Base-by-base conservation (phyloP, 371 early-diverging fungal species). In the Apophysomyces variabilis region DNA sequence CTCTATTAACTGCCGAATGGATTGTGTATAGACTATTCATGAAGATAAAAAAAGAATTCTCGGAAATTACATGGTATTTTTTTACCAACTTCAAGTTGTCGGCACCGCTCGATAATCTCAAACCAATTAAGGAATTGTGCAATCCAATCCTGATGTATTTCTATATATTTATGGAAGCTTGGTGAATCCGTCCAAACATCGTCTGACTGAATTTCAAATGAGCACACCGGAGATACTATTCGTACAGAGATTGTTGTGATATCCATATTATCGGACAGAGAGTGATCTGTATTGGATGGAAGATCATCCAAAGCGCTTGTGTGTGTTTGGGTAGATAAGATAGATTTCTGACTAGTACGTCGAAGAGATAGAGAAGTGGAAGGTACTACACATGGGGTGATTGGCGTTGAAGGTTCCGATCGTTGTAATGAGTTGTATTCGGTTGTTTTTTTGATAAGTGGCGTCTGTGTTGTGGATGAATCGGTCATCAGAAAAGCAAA, bases 131-230 rank as follows among this genome's bases (percentile, higher is more conserved):
- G 44, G 60, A 66, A 74, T n/a, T 64, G 66, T 6, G 66, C 57
- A 9, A 77, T 43, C 61, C 67, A 74, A 18, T 65, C 61, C 54
- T 74, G 70, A 18, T 73, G 54, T 9, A 64, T 57, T 26, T 67
- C 60, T 3, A 77, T 46, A 45, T 74, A 73, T 21, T 74, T 70
- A 58, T 67, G 72, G 57, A 74, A 74, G 3, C 58, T 65, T 35
- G 72, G 69, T 0, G 77, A 74, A 65, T 77, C 77, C 37, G 65
- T 75, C 75, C 75, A 72, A n/a, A 75, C 66, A 46, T 75, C 75
- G 35, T 75, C 75, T 11, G 67, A 74, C 8, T 71, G 37, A 8
- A 67, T 66, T 45, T 70, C 67, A 37, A 65, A 70, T 7, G 70
- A 67, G 54, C 54, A 50, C 21, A 50, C 54, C 0, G 54, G 54